These are phyloP conservation scores for Septoria linicola DNA, from an alignment of 2,329 filamentous ascomycete genomes.

Conservation along the genomic window DNA sequence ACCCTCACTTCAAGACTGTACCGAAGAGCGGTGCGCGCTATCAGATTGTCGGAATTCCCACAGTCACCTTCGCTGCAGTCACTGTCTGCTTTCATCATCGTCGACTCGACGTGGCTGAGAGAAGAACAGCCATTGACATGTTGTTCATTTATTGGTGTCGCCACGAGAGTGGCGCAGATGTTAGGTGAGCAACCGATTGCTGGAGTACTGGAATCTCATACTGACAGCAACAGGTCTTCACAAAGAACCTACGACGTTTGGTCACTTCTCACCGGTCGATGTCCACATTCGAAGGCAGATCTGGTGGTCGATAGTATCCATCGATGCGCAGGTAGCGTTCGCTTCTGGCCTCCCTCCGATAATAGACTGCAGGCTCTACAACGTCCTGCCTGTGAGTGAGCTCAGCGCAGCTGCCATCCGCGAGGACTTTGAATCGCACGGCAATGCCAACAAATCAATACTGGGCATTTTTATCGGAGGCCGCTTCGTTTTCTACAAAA, in stretches of 20 bases:
- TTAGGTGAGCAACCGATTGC: constrained; percentile 43
- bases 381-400: constrained; percentile 45
- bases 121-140: constrained; percentile 52
- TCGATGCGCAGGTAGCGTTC: constrained; percentile 51
- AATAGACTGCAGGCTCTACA: constrained; percentile 47
- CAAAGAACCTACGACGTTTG: constrained; percentile 50
- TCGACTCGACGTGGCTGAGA: constrained; percentile 39
- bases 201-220: no score
- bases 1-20: constrained; percentile 25
- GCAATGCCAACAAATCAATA: constrained; percentile 27
- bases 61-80: constrained; percentile 47
- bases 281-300: constrained; percentile 48
- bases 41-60: constrained; percentile 39
- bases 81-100: constrained; percentile 48
- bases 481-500: constrained; percentile 26
- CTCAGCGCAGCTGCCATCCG: constrained; percentile 41
- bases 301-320: constrained; percentile 53
- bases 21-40: constrained; percentile 25
- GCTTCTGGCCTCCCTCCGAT: constrained; percentile 50
- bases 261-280: constrained; percentile 44
- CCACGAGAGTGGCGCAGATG: constrained; percentile 49
- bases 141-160: constrained; percentile 50
- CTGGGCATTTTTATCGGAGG: constrained; percentile 27
- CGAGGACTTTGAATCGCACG: constrained; percentile 40
- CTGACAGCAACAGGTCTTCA: constrained; percentile 38